Evolutionary conservation across 306 rosid species (phyloP).

Genomic region (Acacia melanoxylon): DNA sequence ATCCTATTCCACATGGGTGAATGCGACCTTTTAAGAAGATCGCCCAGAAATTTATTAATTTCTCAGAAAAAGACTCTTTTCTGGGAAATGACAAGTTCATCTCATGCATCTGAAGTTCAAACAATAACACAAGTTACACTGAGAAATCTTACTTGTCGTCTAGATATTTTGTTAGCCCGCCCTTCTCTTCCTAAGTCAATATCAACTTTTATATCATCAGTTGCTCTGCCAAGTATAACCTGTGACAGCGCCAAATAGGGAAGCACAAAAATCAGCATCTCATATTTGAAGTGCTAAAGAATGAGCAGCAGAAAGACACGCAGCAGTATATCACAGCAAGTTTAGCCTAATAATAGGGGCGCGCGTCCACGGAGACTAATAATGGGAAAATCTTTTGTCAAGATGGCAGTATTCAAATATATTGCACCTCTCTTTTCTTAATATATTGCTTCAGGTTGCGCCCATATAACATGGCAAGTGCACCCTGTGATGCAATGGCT

Average conservation of each 20-base stretch:
- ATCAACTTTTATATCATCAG: conserved; percentile 65
- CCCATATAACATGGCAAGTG: conserved; percentile 72
- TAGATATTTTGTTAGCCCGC: conserved; percentile 66
- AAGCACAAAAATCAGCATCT: conserved; percentile 25
- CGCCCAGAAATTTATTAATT: conserved; percentile 19
- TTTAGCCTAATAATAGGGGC: conserved; percentile 14
- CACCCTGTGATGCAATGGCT: conserved; percentile 64
- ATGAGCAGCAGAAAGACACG: conserved; percentile 15
- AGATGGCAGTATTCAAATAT: not conserved
- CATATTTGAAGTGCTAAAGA: conserved; percentile 7
- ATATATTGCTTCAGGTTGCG: conserved; percentile 63
- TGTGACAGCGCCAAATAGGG: conserved; percentile 25
- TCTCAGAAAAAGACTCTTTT: conserved; percentile 1
- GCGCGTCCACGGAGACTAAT: not conserved
- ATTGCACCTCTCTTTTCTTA: conserved; percentile 60
- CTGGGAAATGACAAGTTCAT: conserved; percentile 5
- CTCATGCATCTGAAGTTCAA: conserved; percentile 16
- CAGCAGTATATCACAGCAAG: not conserved
- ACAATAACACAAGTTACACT: conserved; percentile 1
- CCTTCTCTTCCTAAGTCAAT: conserved; percentile 81
- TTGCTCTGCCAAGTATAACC: conserved; percentile 85
- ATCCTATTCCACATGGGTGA: conserved; percentile 17
- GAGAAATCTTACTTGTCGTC: conserved; percentile 69
- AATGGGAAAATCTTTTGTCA: conserved; percentile 3
- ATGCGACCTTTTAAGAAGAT: not conserved